Conservation (phyloP, 108 stramenopile genomes). For the Stephanodiscus triporus region DNA sequence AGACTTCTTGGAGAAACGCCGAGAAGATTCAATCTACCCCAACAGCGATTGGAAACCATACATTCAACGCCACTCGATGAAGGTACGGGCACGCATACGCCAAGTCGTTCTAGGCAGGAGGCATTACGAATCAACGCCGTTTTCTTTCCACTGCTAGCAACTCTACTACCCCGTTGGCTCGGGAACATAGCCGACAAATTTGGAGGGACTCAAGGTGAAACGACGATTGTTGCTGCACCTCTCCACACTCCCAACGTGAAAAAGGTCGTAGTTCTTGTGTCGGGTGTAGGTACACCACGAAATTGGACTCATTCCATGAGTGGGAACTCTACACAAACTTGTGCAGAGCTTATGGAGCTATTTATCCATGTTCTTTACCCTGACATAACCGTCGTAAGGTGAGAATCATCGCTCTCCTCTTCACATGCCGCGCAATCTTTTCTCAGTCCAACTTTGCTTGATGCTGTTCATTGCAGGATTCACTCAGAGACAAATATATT, state of each 20-base stretch:
- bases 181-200: conserved; percentile 56
- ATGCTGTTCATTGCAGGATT: conserved; percentile 42
- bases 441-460: neutral
- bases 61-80: neutral
- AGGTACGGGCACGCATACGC: neutral
- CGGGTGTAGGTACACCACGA: conserved; percentile 90
- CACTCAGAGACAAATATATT: conserved; percentile 93
- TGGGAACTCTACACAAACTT: conserved; percentile 88
- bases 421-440: neutral
- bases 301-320: conserved; percentile 82
- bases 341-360: conserved; percentile 83
- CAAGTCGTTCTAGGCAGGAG: conserved; percentile 12
- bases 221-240: conserved; percentile 16
- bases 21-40: conserved; percentile 10
- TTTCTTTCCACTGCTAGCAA: conserved; percentile 91
- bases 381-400: conserved; percentile 72
- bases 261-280: conserved; percentile 85
- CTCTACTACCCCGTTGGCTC: conserved; percentile 84
- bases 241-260: conserved; percentile 51
- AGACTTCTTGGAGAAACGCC: conserved; percentile 37
- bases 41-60: neutral
- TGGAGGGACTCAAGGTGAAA: conserved; percentile 17
- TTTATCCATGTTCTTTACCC: conserved; percentile 74
- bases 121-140: conserved; percentile 65
- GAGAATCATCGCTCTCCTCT: conserved; percentile 4